Percentiles rank a stretch among this genome's conserved stretches.
phyloP scores from a whole-genome alignment of 1,139 yeast genomes.

The Saccharomycopsis hybrid region DNA sequence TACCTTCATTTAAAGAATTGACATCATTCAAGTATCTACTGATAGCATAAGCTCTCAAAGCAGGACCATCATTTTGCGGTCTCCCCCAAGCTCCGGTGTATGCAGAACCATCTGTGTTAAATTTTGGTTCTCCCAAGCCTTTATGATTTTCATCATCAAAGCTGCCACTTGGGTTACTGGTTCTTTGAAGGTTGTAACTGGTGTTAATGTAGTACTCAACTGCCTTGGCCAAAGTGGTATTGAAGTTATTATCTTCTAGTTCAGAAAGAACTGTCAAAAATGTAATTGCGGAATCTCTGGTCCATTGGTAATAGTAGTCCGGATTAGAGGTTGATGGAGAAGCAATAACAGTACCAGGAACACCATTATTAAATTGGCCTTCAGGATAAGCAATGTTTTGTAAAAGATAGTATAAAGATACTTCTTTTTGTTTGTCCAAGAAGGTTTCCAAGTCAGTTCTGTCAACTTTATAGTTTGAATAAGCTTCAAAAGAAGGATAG shows the following conservation, averaged over 20 bases:
- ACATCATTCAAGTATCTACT: conserved; percentile 47
- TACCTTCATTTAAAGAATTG: conserved; percentile 28
- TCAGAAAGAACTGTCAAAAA: conserved; percentile 56
- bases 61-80: conserved; percentile 96
- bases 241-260: conserved; percentile 37
- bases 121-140: conserved; percentile 90
- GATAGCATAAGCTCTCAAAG: conserved; percentile 64
- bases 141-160: conserved; percentile 34
- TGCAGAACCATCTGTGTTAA: conserved; percentile 54
- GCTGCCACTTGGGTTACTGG: conserved; percentile 62
- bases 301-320: conserved; percentile 85
- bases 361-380: neutral
- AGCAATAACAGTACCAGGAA: conserved; percentile 69
- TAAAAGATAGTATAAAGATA: conserved; percentile 8
- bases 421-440: conserved; percentile 9
- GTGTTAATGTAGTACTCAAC: conserved; percentile 59
- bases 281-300: conserved; percentile 83
- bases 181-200: conserved; percentile 53
- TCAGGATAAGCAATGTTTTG: conserved; percentile 14
- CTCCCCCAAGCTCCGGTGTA: conserved; percentile 79
- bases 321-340: conserved; percentile 69
- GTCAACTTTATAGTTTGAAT: conserved; percentile 6
- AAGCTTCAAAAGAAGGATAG: conserved; percentile 9
- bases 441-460: conserved; percentile 4
- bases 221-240: conserved; percentile 29